A percentile compares a stretch with the other conserved stretches of the same genome.
Conservation (phyloP, 805 yeast species). For the Monosporozyma siamensis region DNA sequence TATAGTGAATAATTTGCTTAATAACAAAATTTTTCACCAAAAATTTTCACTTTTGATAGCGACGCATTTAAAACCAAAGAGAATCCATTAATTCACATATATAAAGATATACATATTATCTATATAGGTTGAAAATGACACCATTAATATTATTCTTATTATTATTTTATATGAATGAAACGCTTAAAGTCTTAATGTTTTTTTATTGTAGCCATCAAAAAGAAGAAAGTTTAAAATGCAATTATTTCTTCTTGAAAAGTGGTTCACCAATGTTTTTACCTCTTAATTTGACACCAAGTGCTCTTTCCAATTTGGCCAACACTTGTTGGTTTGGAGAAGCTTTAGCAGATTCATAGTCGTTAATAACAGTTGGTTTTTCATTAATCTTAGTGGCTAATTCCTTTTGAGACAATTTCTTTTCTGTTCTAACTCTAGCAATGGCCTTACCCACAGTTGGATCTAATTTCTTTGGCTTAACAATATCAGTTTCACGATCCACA, state of each 20-base stretch:
- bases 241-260: conserved; percentile 39
- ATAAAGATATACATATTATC: too few species aligned
- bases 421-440: conserved; percentile 76
- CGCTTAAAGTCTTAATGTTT: too few species aligned
- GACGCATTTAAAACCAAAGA: too few species aligned
- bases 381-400: conserved; percentile 92
- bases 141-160: too few species aligned
- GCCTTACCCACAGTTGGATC: conserved; percentile 81
- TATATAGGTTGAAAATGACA: too few species aligned
- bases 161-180: too few species aligned
- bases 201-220: too few species aligned
- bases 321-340: conserved; percentile 95
- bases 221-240: too few species aligned
- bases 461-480: conserved; percentile 83
- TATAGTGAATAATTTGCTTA: too few species aligned
- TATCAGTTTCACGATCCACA: conserved; percentile 88
- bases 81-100: too few species aligned
- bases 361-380: conserved; percentile 91
- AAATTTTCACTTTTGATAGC: too few species aligned
- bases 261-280: conserved; percentile 95
- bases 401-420: conserved; percentile 84
- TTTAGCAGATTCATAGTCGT: conserved; percentile 94
- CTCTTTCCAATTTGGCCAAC: conserved; percentile 86
- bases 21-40: too few species aligned
- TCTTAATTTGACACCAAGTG: conserved; percentile 86